These are phyloP conservation scores for Orbilia ellipsospora DNA, from an alignment of 2,329 filamentous ascomycete species.

Conservation along the genomic window DNA sequence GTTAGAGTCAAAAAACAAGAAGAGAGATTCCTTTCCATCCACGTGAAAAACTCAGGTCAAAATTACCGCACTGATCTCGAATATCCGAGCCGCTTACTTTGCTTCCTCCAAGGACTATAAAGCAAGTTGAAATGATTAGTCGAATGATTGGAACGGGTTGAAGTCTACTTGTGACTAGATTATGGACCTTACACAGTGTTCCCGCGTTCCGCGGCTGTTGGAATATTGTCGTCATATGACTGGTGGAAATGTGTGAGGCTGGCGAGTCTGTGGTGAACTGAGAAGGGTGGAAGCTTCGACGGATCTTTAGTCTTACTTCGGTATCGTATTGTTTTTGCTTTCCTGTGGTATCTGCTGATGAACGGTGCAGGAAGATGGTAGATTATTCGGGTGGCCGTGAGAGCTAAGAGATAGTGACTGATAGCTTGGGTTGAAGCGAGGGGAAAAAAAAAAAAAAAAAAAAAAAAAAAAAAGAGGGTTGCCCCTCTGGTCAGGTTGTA, in stretches of 20 bases:
- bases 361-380: background rate
- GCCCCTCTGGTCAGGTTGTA: conserved; percentile 12
- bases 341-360: no score
- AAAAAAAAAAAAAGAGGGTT: conserved; percentile 40
- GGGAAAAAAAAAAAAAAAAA: conserved; percentile 23
- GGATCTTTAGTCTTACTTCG: background rate
- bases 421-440: conserved; percentile 3
- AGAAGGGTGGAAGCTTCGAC: background rate
- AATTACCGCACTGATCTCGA: conserved; percentile 89
- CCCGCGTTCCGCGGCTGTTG: conserved; percentile 91
- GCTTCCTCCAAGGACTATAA: conserved; percentile 84
- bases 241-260: background rate
- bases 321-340: background rate
- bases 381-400: background rate
- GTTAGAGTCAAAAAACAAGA: conserved; percentile 7
- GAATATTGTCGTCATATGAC: conserved; percentile 90
- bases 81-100: conserved; percentile 98
- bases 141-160: no score
- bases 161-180: background rate
- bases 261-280: background rate
- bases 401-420: background rate
- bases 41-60: conserved; percentile 23
- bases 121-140: conserved; percentile 16
- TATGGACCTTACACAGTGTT: conserved; percentile 77
- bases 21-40: background rate